A percentile compares a stretch with the other conserved stretches of the same genome.
These are phyloP conservation scores for Acer yangbiense DNA, from an alignment of 345 rosid genomes.

Conservation along the genomic window DNA sequence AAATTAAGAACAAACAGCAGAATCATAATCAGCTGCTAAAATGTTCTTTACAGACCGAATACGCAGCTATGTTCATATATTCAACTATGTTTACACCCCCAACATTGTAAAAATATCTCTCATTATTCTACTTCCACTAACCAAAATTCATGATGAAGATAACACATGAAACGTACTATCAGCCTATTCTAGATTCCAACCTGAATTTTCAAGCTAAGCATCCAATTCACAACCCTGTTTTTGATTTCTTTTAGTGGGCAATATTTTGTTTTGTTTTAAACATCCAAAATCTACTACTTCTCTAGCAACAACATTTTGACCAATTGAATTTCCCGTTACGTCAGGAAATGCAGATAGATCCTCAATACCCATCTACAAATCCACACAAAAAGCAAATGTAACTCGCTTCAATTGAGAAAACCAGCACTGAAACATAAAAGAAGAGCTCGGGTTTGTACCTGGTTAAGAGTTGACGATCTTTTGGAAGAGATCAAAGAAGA, in stretches of 20 bases:
- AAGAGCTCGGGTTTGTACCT: slow-evolving; percentile 35
- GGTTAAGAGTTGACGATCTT: slow-evolving; percentile 36
- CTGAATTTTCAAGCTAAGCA: neutral
- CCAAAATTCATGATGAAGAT: neutral
- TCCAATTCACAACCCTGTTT: neutral
- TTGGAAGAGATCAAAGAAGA: slow-evolving; percentile 57
- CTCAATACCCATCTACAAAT: neutral
- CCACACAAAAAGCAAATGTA: neutral
- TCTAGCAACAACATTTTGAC: neutral
- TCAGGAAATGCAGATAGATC: neutral
- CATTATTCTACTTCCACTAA: neutral
- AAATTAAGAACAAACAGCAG: neutral
- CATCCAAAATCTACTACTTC: neutral
- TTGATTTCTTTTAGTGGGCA: neutral
- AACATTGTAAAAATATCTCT: neutral
- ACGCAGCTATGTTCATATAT: neutral
- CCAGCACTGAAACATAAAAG: neutral
- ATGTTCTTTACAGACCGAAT: neutral
- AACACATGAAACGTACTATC: neutral
- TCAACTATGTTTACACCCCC: neutral
- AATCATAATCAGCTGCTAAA: neutral
- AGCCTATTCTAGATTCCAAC: neutral
- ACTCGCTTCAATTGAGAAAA: neutral
- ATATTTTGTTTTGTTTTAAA: neutral
- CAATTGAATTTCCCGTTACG: neutral